Percentiles rank a stretch among this genome's conserved stretches.
Evolutionary conservation across 2,329 filamentous ascomycete species (phyloP).

Genomic region (Piedraia hortae): DNA sequence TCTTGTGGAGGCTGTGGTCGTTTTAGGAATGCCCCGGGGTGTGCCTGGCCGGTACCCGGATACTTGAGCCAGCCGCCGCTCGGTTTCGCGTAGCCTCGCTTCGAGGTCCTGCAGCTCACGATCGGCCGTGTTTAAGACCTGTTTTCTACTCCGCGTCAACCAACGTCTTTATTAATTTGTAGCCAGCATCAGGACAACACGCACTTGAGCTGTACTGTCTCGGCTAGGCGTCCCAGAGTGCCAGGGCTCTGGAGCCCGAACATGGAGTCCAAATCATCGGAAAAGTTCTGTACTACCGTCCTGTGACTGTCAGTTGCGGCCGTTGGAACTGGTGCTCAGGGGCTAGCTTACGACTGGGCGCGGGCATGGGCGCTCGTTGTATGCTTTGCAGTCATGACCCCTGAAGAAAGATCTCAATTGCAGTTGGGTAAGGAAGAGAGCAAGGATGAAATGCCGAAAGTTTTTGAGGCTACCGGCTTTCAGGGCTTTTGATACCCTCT

Average conservation of each 20-base stretch:
- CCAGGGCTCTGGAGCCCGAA: conserved; percentile 64
- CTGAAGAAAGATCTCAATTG: too few relatives aligned
- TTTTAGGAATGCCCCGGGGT: too few relatives aligned
- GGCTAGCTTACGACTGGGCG: conserved; percentile 2
- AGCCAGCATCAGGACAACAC: conserved; percentile 10
- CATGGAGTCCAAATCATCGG: conserved; percentile 58
- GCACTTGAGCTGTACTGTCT: conserved; percentile 60
- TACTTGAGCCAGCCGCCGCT: conserved; percentile 34
- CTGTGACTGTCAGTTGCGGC: conserved; percentile 19
- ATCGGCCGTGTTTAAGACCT: conserved; percentile 43
- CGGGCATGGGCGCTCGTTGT: not conserved
- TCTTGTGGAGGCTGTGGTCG: too few relatives aligned
- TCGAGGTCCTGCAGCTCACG: conserved; percentile 70
- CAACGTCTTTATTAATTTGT: not conserved
- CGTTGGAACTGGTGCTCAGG: not conserved
- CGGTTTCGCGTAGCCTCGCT: conserved; percentile 57
- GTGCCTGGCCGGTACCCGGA: too few relatives aligned
- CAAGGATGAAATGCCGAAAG: too few relatives aligned
- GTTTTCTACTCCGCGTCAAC: conserved; percentile 31
- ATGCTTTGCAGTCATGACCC: too few relatives aligned
- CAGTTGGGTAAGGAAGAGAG: too few relatives aligned
- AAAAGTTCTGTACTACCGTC: conserved; percentile 69
- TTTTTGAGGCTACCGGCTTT: too few relatives aligned
- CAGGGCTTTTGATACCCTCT: too few relatives aligned
- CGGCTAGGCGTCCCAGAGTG: conserved; percentile 43